Percentiles rank a stretch among this genome's conserved stretches.
Conservation (phyloP, 2,329 filamentous ascomycete genomes). For the Monosporascus cannonballus region DNA sequence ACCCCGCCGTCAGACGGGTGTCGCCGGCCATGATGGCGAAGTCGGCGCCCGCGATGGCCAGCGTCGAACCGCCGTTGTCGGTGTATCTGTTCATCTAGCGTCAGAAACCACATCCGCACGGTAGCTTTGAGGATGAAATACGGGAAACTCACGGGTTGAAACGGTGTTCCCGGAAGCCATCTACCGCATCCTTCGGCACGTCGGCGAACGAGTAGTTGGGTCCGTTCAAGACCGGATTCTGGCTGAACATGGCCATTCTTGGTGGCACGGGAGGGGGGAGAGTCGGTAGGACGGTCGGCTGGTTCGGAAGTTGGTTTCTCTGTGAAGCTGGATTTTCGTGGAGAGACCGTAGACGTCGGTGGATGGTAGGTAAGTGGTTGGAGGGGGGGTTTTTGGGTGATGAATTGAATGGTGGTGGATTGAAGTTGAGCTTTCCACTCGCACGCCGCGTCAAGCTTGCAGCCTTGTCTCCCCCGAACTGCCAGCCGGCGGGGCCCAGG, state of each 20-base stretch:
- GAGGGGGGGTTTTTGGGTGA: neutral
- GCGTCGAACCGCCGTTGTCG: slow-evolving; percentile 94
- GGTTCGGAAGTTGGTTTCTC: neutral
- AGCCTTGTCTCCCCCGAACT: slow-evolving; percentile 37
- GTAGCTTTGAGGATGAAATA: neutral
- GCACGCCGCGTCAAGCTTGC: slow-evolving; percentile 34
- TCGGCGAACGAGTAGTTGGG: slow-evolving; percentile 65
- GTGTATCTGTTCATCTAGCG: slow-evolving; percentile 62
- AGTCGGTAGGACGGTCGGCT: neutral
- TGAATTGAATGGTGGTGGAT: slow-evolving; percentile 1
- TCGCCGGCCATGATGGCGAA: slow-evolving; percentile 97
- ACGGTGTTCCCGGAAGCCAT: slow-evolving; percentile 64
- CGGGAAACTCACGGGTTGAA: slow-evolving; percentile 76
- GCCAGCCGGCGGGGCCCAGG: neutral
- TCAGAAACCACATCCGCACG: slow-evolving; percentile 1
- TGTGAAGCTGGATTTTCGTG: neutral
- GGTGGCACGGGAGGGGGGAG: neutral
- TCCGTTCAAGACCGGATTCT: slow-evolving; percentile 63
- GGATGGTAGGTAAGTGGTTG: neutral
- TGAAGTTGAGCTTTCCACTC: slow-evolving; percentile 11
- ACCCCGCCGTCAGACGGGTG: slow-evolving; percentile 90
- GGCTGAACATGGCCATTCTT: slow-evolving; percentile 63
- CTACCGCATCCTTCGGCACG: slow-evolving; percentile 45
- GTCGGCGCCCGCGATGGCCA: slow-evolving; percentile 88
- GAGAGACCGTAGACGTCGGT: slow-evolving; percentile 2